These are phyloP conservation scores for Lepidium sativum DNA, from an alignment of 345 rosid species.

Conservation along the genomic window DNA sequence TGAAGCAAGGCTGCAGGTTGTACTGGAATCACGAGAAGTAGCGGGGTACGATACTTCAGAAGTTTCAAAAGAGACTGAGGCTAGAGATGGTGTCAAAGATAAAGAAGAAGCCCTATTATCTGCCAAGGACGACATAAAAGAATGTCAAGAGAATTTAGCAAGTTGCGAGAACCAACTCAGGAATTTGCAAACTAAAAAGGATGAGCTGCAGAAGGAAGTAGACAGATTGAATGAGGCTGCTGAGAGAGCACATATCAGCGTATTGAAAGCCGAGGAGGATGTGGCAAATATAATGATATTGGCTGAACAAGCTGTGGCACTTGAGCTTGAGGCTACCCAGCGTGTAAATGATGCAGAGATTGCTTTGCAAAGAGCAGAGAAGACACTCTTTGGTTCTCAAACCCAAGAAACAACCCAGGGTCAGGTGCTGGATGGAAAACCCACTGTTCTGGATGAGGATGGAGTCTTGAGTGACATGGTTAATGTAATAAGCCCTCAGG, in stretches of 20 bases:
- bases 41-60: slow-evolving; percentile 26
- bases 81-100: slow-evolving; percentile 21
- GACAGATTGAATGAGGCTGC: slow-evolving; percentile 63
- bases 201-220: slow-evolving; percentile 69
- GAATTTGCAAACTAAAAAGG: slow-evolving; percentile 49
- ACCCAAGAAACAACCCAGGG: slow-evolving; percentile 38
- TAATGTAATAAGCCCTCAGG: slow-evolving; percentile 27
- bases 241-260: slow-evolving; percentile 56
- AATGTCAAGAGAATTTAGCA: slow-evolving; percentile 46
- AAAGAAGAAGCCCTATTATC: slow-evolving; percentile 36
- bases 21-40: slow-evolving; percentile 45
- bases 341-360: slow-evolving; percentile 72
- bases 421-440: slow-evolving; percentile 38
- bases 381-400: slow-evolving; percentile 40
- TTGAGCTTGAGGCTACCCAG: slow-evolving; percentile 77
- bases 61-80: slow-evolving; percentile 29
- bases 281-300: slow-evolving; percentile 80
- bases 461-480: slow-evolving; percentile 28
- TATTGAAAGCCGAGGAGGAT: slow-evolving; percentile 85
- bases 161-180: slow-evolving; percentile 54
- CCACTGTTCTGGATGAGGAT: slow-evolving; percentile 26
- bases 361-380: slow-evolving; percentile 68
- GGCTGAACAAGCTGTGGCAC: slow-evolving; percentile 97
- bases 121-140: slow-evolving; percentile 54
- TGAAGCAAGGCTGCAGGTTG: slow-evolving; percentile 75